Conservation (phyloP, 805 yeast genomes). For the Starmerella khaoyaiensis region DNA sequence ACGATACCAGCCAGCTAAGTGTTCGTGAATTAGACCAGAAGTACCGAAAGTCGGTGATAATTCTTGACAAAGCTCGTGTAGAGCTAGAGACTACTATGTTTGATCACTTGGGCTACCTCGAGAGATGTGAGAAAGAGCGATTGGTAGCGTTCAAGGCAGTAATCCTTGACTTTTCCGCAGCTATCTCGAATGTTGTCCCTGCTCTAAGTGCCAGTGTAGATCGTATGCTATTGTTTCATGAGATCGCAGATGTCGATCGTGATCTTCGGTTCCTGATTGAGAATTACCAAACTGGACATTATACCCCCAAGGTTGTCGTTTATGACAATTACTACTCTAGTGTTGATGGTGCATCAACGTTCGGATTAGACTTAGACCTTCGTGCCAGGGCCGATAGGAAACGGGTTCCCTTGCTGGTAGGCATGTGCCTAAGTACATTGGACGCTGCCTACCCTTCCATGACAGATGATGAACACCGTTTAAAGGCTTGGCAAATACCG, state of each 20-base stretch:
- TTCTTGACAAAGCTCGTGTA: slow-evolving; percentile 55
- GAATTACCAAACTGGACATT: slow-evolving; percentile 59
- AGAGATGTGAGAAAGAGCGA: slow-evolving; percentile 69
- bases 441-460: slow-evolving; percentile 56
- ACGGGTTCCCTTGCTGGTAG: slow-evolving; percentile 56
- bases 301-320: slow-evolving; percentile 55
- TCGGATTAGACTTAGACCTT: slow-evolving; percentile 65
- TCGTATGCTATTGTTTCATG: slow-evolving; percentile 50
- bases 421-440: slow-evolving; percentile 50
- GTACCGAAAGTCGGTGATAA: slow-evolving; percentile 42
- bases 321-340: slow-evolving; percentile 73
- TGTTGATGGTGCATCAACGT: slow-evolving; percentile 46
- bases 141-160: slow-evolving; percentile 64
- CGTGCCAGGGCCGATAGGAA: slow-evolving; percentile 59
- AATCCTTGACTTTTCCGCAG: slow-evolving; percentile 55
- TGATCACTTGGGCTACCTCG: slow-evolving; percentile 66
- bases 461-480: slow-evolving; percentile 53
- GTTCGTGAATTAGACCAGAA: slow-evolving; percentile 44
- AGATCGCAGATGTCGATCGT: slow-evolving; percentile 52
- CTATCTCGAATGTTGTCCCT: slow-evolving; percentile 48
- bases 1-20: slow-evolving; percentile 32
- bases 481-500: slow-evolving; percentile 54
- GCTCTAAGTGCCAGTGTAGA: slow-evolving; percentile 48
- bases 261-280: slow-evolving; percentile 58
- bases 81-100: slow-evolving; percentile 56